Percentiles rank a stretch among this genome's conserved stretches.
These are phyloP conservation scores for Pulveroboletus sp. DNA, from an alignment of 768 basidiomycete genomes.

Conservation along the genomic window DNA sequence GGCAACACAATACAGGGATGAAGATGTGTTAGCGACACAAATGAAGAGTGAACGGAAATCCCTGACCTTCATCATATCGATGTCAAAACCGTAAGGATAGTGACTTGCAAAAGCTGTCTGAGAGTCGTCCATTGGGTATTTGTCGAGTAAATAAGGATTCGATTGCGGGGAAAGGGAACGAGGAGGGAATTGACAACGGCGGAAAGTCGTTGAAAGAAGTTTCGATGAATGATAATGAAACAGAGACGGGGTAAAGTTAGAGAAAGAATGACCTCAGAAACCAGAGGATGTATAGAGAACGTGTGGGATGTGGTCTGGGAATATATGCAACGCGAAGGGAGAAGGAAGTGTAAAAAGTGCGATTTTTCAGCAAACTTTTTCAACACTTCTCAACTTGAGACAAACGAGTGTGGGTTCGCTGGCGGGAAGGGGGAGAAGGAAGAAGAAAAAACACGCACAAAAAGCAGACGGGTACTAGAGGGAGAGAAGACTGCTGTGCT, in stretches of 20 bases:
- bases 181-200: slow-evolving; percentile 47
- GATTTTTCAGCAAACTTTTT: slow-evolving; percentile 25
- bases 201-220: slow-evolving; percentile 36
- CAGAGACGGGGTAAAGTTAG: slow-evolving; percentile 50
- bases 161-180: slow-evolving; percentile 31
- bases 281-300: slow-evolving; percentile 38
- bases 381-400: slow-evolving; percentile 19
- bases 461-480: slow-evolving; percentile 28
- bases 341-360: slow-evolving; percentile 26
- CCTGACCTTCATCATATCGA: slow-evolving; percentile 90
- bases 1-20: slow-evolving; percentile 1
- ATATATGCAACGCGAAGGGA: slow-evolving; percentile 24
- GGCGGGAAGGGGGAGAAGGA: slow-evolving; percentile 13
- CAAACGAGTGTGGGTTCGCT: slow-evolving; percentile 33
- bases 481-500: slow-evolving; percentile 34
- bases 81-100: slow-evolving; percentile 74
- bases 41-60: background rate
- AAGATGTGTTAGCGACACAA: background rate
- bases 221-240: slow-evolving; percentile 39
- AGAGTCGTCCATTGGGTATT: slow-evolving; percentile 61
- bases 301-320: slow-evolving; percentile 34
- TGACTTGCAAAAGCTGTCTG: slow-evolving; percentile 66
- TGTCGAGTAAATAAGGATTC: slow-evolving; percentile 21
- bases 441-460: slow-evolving; percentile 39
- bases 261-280: slow-evolving; percentile 43